Base-by-base conservation (phyloP, 495 filamentous ascomycete genomes). In the Penicillium alfredii region DNA sequence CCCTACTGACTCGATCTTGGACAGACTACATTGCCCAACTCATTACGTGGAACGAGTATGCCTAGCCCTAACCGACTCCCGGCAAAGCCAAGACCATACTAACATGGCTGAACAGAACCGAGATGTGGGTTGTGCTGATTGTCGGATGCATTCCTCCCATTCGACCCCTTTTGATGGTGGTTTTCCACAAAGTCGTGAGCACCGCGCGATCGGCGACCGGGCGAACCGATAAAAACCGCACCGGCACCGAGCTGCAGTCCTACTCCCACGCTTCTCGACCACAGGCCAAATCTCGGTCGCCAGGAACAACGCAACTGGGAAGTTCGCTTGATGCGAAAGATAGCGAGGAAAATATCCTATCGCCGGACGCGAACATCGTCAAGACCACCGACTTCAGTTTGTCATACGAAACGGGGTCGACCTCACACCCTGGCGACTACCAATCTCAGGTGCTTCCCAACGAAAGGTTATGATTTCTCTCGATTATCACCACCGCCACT, bases 81-180 rank as follows among this genome's bases (percentile, higher is more conserved):
- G 2, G 30, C 10, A 5, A n/a, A 7, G 15, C 1, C 1, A 18
- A 8, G n/a, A n/a, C n/a, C n/a, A 38, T 19, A 29, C 17, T 33
- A 14, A 22, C 9, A 13, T 5, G n/a, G n/a, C 5, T 25, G 12
- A 8, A 15, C 11, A 38, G 35, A 38, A 42, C 44, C 10, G 44
- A 47, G 14, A 47, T 42, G 38, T 47, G 44, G 44, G 38, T 42
- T n/a, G 44, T 47, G 6, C 24, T 42, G 1, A 47, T 47, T 6
- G 44, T 47, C n/a, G 38, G 38, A 7, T 47, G 28, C 14, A 42
- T 47, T 11, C 38, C 44, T 16, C 44, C 44, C n/a, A 47, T 42
- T 18, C 28, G 38, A 4, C 44, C 44, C 3, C 30, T 47, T 1
- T 30, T 47, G 7, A 31, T 47, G 13, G 23, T 37, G 4, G 8